Base-by-base conservation (phyloP, 1,139 yeast species). In the Kluyveromyces sp. region DNA sequence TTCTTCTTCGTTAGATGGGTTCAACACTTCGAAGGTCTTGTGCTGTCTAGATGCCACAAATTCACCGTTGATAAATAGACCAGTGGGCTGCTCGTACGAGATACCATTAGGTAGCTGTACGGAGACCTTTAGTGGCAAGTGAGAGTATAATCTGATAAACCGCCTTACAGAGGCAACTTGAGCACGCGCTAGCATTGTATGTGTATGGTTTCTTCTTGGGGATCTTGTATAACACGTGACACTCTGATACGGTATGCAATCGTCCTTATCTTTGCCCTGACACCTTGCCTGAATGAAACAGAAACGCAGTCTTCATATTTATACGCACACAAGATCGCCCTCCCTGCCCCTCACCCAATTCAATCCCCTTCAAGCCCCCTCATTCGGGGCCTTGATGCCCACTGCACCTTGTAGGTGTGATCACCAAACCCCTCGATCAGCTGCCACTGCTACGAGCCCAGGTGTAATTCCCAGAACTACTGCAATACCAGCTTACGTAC, bases 91-190 rank as follows among this genome's bases (percentile, higher is more conserved):
- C 33, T 71, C 71, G 70, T 55, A 66, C 33, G 57, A 63, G 33
- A 64, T 58, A 40, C 83, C 83, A 49, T 73, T 76, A 47, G 82
- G 82, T 40, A 76, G 63, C 17, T 71, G 73, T 46, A 77, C 62
- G 31, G 72, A 68, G 9, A 73, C 74, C 20, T 67, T 58, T 50
- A 77, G 64, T 42, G 80, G 77, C 34, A 61, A 50, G 29, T 57
- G 55, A 45, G 68, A 63, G 53, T 65, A 65, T 13, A 38, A 17
- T 31, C 41, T 38, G 30, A 38, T 20, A 15, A 38, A 38, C n/a
- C 29, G 35, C 22, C 43, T 36, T 26, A 43, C 38, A 6, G 46
- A 40, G 13, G 33, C 18, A 40, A 40, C 30, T 29, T 40, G 41
- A 12, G 43, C 11, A 37, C 41, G 41, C 12, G 33, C 41, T 19